phyloP scores from a whole-genome alignment of 352 stramenopile genomes.

The Globisporangium nagaii region DNA sequence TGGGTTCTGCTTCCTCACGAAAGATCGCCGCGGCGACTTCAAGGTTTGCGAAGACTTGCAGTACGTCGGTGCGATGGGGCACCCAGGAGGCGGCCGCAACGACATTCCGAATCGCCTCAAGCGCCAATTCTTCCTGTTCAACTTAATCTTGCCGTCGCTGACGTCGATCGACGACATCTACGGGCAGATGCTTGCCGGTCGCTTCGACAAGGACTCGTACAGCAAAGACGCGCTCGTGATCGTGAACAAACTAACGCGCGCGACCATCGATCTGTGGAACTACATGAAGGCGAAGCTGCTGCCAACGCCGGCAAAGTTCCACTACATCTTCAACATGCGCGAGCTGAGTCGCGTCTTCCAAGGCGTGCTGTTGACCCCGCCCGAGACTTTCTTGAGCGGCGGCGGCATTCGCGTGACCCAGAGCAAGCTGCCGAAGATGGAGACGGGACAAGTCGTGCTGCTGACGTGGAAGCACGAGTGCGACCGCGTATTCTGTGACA shows the following conservation, averaged over 20 bases:
- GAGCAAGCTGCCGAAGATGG: constrained; percentile 87
- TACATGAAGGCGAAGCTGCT: constrained; percentile 97
- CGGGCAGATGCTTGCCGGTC: constrained; percentile 95
- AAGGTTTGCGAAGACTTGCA: constrained; percentile 97
- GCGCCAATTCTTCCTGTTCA: constrained; percentile 99
- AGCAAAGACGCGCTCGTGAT: constrained; percentile 81
- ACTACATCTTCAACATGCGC: constrained; percentile 99
- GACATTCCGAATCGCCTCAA: constrained; percentile 99
- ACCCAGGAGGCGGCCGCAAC: constrained; percentile 96
- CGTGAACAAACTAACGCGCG: constrained; percentile 92
- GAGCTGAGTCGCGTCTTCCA: constrained; percentile 98
- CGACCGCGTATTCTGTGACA: constrained; percentile 97
- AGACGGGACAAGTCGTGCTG: constrained; percentile 89
- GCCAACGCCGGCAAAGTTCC: constrained; percentile 97
- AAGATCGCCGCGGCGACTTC: constrained; percentile 98
- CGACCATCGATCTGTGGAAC: constrained; percentile 96
- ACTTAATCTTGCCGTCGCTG: constrained; percentile 95
- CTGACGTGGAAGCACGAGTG: constrained; percentile 98
- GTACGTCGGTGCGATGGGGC: constrained; percentile 97
- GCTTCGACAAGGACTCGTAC: constrained; percentile 89
- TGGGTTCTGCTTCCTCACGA: constrained; percentile 97
- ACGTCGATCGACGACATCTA: constrained; percentile 99
- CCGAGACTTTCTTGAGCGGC: constrained; percentile 92
- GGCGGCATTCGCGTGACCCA: constrained; percentile 81
- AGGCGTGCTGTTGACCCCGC: constrained; percentile 94